Base-by-base conservation (phyloP, 2,329 filamentous ascomycete species). In the Endocalyx cinctus region DNA sequence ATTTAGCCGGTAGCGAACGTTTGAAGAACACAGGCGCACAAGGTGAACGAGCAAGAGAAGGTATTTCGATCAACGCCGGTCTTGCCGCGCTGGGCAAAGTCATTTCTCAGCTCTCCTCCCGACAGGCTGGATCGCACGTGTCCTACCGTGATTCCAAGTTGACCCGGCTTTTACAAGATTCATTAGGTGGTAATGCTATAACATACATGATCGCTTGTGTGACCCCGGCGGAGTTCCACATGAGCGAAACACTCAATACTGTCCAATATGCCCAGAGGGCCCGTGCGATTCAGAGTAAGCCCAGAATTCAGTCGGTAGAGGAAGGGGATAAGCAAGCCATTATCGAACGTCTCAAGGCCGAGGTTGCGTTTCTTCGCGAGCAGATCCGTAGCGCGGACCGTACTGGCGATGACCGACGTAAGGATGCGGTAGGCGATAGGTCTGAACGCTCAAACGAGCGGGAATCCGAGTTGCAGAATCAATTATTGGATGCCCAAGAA, bases 201-300 rank as follows among this genome's bases (percentile, higher is more conserved):
- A 98, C 92, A 1, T 98, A 97, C 65, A 97, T 98, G 92, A 92
- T 98, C 64, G 92, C 92, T 7, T 98, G 92, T 63, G 89, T 98
- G 18, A 98, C 90, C 1, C 90, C 89, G 0, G 87, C 90, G 11
- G 89, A 96, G 57, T 98, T 98, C 56, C 92, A 98, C 58, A 70
- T 98, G 27, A 97, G 89, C 64, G 92, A 98, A 64, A 97, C 94
- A 0, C 69, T 98, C 37, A 98, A 98, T 59, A 98, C 92, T 0
- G 87, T 98, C 15, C 86, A 96, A 59, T 98, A 98, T 62, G 92
- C 92, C 6, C 92, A 97, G 64, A 79, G 92, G 45, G 94, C 92
- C 42, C 83, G 92, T 45, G 88, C 89, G 2, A 98, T 98, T 40
- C 92, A 98, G 67, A 95, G 87, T 64, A 97, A 96, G 60, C 94